A percentile compares a stretch with the other conserved stretches of the same genome.
These are phyloP conservation scores for Parasitella parasitica DNA, from an alignment of 371 early-diverging fungal genomes.

Conservation along the genomic window DNA sequence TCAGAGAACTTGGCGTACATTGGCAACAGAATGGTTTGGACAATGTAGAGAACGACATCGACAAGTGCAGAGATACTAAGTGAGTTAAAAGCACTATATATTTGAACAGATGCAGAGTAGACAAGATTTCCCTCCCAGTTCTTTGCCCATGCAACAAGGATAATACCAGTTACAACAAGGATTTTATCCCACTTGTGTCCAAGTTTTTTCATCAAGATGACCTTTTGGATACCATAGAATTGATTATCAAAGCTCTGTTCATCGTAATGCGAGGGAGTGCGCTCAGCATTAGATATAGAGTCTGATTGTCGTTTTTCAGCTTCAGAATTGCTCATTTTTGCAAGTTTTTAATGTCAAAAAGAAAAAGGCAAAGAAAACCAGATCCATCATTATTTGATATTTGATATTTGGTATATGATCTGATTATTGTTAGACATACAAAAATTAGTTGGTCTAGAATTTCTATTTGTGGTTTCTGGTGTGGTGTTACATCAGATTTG, in stretches of 20 bases:
- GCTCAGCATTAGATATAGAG: not conserved
- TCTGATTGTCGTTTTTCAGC: not conserved
- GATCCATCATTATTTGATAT: not conserved
- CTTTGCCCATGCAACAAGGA: conserved; percentile 28
- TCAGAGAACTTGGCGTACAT: conserved; percentile 33
- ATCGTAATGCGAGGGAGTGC: not conserved
- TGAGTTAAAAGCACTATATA: conserved; percentile 16
- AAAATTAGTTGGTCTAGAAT: not conserved
- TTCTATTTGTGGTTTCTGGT: not conserved
- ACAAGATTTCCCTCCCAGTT: conserved; percentile 30
- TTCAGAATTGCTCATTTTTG: not conserved
- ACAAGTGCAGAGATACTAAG: conserved; percentile 16
- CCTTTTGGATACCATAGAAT: conserved; percentile 23
- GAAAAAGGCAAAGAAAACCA: not conserved
- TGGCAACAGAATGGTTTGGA: conserved; percentile 25
- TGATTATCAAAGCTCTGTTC: not conserved
- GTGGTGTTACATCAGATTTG: not conserved
- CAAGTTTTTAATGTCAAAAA: not conserved
- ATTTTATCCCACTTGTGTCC: conserved; percentile 18
- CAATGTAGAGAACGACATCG: conserved; percentile 21
- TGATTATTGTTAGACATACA: not conserved
- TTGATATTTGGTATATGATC: too few species aligned
- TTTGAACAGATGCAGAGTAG: conserved; percentile 3
- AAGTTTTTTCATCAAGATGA: conserved; percentile 19
- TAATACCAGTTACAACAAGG: conserved; percentile 17